Conservation (phyloP, 345 rosid species). For the Raphanus sativus region DNA sequence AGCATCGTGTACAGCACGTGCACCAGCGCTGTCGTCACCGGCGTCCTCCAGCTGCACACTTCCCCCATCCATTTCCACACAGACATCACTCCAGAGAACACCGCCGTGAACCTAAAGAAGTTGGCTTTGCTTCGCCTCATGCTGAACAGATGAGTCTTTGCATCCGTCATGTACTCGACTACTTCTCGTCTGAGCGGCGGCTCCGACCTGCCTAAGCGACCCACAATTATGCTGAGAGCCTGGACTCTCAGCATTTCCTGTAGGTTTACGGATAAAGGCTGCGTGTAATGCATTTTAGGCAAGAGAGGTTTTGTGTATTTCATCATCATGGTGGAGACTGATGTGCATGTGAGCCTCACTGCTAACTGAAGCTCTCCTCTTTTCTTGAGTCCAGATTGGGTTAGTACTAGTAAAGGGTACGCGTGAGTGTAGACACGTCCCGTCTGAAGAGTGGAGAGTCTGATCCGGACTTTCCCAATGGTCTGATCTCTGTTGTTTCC, state of each 20-base stretch:
- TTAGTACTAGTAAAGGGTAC: slow-evolving; percentile 51
- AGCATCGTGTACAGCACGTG: slow-evolving; percentile 39
- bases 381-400: slow-evolving; percentile 51
- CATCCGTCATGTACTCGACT: slow-evolving; percentile 51
- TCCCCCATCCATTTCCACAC: slow-evolving; percentile 50
- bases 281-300: slow-evolving; percentile 49
- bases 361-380: slow-evolving; percentile 61
- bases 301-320: slow-evolving; percentile 52
- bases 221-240: slow-evolving; percentile 34
- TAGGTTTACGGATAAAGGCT: slow-evolving; percentile 40
- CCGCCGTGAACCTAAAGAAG: slow-evolving; percentile 41
- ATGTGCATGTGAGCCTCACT: slow-evolving; percentile 48
- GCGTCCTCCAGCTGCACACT: slow-evolving; percentile 50
- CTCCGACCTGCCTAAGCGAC: slow-evolving; percentile 48
- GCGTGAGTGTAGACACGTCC: slow-evolving; percentile 50
- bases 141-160: slow-evolving; percentile 42
- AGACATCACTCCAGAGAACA: slow-evolving; percentile 31
- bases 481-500: slow-evolving; percentile 37
- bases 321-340: slow-evolving; percentile 38
- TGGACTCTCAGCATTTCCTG: slow-evolving; percentile 38
- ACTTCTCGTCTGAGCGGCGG: slow-evolving; percentile 61
- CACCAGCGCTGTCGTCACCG: slow-evolving; percentile 41
- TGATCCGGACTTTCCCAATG: slow-evolving; percentile 62
- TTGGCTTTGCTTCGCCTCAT: slow-evolving; percentile 58
- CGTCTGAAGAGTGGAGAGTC: slow-evolving; percentile 55